Evolutionary conservation across 495 filamentous ascomycete genomes (phyloP).

Genomic region (Diplogelasinospora grovesii): DNA sequence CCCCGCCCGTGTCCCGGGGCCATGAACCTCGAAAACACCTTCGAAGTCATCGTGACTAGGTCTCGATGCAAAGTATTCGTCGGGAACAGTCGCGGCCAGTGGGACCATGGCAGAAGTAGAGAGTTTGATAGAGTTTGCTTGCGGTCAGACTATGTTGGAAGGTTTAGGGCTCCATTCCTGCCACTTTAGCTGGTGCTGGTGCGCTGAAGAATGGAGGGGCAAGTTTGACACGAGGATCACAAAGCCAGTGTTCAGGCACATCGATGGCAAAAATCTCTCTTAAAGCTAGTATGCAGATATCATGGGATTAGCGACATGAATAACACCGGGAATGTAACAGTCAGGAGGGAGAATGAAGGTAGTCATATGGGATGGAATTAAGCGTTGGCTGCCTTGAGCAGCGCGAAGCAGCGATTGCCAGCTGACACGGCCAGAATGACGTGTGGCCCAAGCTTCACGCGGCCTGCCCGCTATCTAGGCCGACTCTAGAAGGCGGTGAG

Average conservation of each 20-base stretch:
- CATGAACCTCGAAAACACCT: conserved; percentile 67
- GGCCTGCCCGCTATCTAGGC: not conserved
- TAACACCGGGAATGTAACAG: conserved; percentile 2
- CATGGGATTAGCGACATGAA: too few relatives aligned
- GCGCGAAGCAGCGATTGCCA: conserved; percentile 9
- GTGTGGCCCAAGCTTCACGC: conserved; percentile 9
- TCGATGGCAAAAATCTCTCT: too few relatives aligned
- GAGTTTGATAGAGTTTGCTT: too few relatives aligned
- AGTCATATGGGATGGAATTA: not conserved
- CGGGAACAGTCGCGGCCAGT: not conserved
- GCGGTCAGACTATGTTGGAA: too few relatives aligned
- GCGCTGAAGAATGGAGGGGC: too few relatives aligned
- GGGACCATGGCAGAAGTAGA: conserved; percentile 4
- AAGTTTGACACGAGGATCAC: too few relatives aligned
- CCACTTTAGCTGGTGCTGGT: too few relatives aligned
- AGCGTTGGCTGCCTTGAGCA: conserved; percentile 2
- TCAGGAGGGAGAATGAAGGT: not conserved
- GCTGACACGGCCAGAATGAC: conserved; percentile 21
- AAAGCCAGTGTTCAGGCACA: too few relatives aligned
- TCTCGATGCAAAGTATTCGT: conserved; percentile 1
- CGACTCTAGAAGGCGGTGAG: conserved; percentile 18
- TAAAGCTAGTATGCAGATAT: too few relatives aligned
- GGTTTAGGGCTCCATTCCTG: too few relatives aligned
- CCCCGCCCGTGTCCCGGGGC: conserved; percentile 57
- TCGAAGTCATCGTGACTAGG: conserved; percentile 55